Percentiles rank a stretch among this genome's conserved stretches.
These are phyloP conservation scores for Talaromyces thailandensis DNA, from an alignment of 495 filamentous ascomycete genomes.

Conservation along the genomic window DNA sequence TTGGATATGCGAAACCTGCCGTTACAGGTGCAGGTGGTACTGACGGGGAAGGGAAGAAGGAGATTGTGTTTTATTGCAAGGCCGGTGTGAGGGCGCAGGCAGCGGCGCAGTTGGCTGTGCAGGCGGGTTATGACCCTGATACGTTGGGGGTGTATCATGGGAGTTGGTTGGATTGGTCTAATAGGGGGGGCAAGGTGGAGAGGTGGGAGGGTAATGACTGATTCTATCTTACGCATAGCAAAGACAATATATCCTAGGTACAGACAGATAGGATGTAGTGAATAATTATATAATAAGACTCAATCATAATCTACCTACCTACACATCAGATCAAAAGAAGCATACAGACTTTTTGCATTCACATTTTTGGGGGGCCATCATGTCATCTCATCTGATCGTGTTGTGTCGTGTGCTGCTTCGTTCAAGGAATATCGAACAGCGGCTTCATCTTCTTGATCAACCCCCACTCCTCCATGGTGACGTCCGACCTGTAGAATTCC, in stretches of 20 bases:
- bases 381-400: not conserved
- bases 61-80: constrained; percentile 88
- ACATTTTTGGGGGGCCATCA: not conserved
- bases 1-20: constrained; percentile 36
- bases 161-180: constrained; percentile 85
- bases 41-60: constrained; percentile 25
- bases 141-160: constrained; percentile 74
- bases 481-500: constrained; percentile 87
- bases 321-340: not conserved
- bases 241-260: too few relatives aligned
- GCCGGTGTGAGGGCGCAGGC: constrained; percentile 73
- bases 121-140: constrained; percentile 65
- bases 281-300: constrained; percentile 1
- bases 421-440: constrained; percentile 79
- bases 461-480: constrained; percentile 88
- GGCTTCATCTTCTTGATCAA: constrained; percentile 90
- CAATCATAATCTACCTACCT: not conserved
- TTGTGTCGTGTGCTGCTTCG: not conserved
- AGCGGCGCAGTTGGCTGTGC: constrained; percentile 70
- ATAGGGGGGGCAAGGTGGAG: constrained; percentile 54
- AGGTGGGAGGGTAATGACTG: constrained; percentile 32
- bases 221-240: not conserved
- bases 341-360: not conserved
- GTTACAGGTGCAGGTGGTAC: not conserved
- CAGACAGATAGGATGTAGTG: not conserved